These are phyloP conservation scores for Eimeria praecox DNA, from an alignment of 169 alveolate genomes.

Conservation along the genomic window DNA sequence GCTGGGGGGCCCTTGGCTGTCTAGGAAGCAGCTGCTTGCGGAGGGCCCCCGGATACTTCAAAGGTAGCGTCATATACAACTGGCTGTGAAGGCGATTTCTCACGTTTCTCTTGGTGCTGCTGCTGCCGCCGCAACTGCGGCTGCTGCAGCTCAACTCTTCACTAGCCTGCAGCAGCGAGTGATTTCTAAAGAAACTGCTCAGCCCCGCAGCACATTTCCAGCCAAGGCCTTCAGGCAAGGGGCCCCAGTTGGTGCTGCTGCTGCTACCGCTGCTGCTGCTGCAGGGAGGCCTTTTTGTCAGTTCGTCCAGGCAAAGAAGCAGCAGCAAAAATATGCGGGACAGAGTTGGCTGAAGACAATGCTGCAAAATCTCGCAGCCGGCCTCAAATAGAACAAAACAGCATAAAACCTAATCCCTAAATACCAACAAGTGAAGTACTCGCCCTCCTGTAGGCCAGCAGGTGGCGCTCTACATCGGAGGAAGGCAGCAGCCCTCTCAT, in stretches of 20 bases:
- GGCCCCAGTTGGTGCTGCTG: background rate
- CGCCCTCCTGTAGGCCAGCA: conserved; percentile 15
- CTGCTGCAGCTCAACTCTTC: background rate
- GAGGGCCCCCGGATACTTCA: conserved; percentile 1
- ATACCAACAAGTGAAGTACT: background rate
- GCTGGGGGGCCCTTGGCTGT: background rate
- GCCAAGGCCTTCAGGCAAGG: background rate
- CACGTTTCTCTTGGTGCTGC: background rate
- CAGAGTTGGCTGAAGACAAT: background rate
- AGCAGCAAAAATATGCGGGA: background rate
- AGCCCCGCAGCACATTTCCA: conserved; percentile 15
- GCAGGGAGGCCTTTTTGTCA: background rate
- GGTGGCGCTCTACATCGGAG: conserved; percentile 61
- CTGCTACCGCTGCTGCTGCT: background rate
- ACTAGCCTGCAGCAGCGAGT: conserved; percentile 17
- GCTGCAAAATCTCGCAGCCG: background rate
- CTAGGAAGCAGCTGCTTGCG: background rate
- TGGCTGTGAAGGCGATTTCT: background rate
- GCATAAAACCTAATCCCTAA: background rate
- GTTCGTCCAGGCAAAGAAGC: background rate
- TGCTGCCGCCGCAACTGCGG: background rate
- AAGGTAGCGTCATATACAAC: conserved; percentile 3
- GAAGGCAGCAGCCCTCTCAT: background rate
- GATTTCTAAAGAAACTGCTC: background rate
- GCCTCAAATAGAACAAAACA: background rate